These are phyloP conservation scores for Citrus maxima DNA, from an alignment of 345 rosid species.

Conservation along the genomic window DNA sequence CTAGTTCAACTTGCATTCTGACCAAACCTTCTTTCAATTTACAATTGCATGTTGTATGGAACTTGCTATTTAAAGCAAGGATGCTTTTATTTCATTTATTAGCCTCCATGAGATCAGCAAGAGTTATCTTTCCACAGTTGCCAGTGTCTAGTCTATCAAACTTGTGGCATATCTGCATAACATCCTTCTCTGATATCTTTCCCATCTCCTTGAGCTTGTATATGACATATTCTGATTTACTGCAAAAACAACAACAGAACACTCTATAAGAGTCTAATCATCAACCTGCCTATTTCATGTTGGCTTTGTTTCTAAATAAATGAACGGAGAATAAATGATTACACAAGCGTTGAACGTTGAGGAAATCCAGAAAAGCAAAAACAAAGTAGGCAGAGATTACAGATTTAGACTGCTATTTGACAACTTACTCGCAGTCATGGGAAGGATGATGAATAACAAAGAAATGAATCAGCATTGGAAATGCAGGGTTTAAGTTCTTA, in stretches of 20 bases:
- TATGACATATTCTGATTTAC: conserved; percentile 72
- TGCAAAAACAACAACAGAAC: conserved; percentile 17
- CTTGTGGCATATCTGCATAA: conserved; percentile 45
- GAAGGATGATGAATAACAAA: not conserved
- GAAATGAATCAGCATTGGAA: not conserved
- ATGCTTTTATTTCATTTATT: conserved; percentile 10
- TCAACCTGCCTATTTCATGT: not conserved
- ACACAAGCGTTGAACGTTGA: not conserved
- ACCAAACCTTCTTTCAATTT: conserved; percentile 7
- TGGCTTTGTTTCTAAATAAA: not conserved
- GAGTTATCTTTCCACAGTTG: conserved; percentile 74
- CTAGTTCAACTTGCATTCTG: not conserved
- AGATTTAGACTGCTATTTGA: not conserved
- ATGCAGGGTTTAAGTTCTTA: not conserved
- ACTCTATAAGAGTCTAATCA: not conserved
- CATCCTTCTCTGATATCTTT: conserved; percentile 62
- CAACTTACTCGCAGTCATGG: not conserved
- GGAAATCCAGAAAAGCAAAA: not conserved
- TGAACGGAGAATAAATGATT: not conserved
- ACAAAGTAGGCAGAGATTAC: not conserved
- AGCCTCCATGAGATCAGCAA: conserved; percentile 61
- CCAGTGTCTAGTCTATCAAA: conserved; percentile 69
- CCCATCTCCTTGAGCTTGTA: conserved; percentile 83
- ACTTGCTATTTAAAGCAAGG: not conserved
- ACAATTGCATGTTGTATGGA: not conserved